Conservation (phyloP, 441 rosid species). For the Iberis amara region DNA sequence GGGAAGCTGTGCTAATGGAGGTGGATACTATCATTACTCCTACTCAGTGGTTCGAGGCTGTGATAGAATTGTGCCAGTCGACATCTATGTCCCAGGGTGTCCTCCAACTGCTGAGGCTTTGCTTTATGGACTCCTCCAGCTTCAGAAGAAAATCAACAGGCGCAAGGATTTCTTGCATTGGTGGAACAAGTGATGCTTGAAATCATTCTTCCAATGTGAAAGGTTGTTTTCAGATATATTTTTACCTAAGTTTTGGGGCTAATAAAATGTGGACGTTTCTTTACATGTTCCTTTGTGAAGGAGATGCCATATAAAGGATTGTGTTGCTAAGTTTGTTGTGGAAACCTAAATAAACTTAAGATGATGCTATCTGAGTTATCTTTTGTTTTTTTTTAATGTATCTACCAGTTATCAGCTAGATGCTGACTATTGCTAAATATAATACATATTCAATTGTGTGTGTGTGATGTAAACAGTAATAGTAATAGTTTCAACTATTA, state of each 20-base stretch:
- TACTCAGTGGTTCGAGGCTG: slow-evolving; percentile 96
- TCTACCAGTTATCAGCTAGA: slow-evolving; percentile 8
- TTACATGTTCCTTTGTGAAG: no score
- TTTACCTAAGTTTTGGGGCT: no score
- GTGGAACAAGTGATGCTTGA: slow-evolving; percentile 89
- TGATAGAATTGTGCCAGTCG: slow-evolving; percentile 94
- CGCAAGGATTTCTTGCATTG: slow-evolving; percentile 94
- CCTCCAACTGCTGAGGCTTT: slow-evolving; percentile 98
- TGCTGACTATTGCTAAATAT: no score
- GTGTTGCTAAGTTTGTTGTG: slow-evolving; percentile 22
- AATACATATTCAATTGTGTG: background rate
- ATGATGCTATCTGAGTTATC: slow-evolving; percentile 6
- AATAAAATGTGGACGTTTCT: no score
- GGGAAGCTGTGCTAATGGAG: slow-evolving; percentile 99
- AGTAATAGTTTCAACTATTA: no score
- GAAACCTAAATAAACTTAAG: slow-evolving; percentile 21
- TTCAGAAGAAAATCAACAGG: slow-evolving; percentile 94
- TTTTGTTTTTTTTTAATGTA: no score
- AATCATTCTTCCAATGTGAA: no score
- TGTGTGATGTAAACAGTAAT: no score
- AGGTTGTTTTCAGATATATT: no score
- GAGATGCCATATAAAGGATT: no score
- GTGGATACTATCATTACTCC: slow-evolving; percentile 96
- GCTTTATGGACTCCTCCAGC: slow-evolving; percentile 87
- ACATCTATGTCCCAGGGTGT: slow-evolving; percentile 94